These are phyloP conservation scores for Pontederia paniculata DNA, from an alignment of 176 grass and related monocot genomes.

Conservation along the genomic window DNA sequence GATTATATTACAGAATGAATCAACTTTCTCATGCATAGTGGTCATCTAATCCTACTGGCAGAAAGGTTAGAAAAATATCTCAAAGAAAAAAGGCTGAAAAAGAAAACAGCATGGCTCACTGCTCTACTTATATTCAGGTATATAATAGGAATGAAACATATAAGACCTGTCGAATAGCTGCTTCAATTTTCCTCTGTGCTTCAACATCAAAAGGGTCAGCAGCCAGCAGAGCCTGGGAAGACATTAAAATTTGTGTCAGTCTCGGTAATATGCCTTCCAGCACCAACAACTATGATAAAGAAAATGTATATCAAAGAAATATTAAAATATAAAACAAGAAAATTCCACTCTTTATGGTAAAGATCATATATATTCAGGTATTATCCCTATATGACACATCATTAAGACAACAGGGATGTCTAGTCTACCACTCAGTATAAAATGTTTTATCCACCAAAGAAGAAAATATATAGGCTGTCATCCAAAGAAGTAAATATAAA, in stretches of 20 bases:
- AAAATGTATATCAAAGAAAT: neutral
- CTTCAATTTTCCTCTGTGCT: constrained; percentile 97
- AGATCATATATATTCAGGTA: too few relatives aligned
- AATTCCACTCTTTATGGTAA: too few relatives aligned
- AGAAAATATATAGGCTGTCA: neutral
- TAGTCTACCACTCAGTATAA: neutral
- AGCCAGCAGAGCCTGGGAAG: constrained; percentile 57
- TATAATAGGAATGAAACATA: constrained; percentile 14
- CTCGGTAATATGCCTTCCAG: too few relatives aligned
- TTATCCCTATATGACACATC: too few relatives aligned
- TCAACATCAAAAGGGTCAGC: constrained; percentile 99
- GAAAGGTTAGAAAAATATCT: too few relatives aligned
- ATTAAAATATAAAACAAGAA: too few relatives aligned
- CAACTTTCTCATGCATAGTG: too few relatives aligned
- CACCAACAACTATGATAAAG: neutral
- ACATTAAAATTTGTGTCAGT: neutral
- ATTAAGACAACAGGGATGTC: too few relatives aligned
- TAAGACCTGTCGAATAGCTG: constrained; percentile 80
- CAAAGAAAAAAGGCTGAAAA: too few relatives aligned
- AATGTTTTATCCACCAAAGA: neutral
- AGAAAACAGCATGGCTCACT: neutral
- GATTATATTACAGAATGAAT: too few relatives aligned
- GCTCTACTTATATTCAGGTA: neutral
- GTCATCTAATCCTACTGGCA: too few relatives aligned
- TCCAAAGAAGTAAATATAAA: constrained; percentile 12